Conservation (phyloP, 768 basidiomycete genomes). For the Amanita fuliginea region DNA sequence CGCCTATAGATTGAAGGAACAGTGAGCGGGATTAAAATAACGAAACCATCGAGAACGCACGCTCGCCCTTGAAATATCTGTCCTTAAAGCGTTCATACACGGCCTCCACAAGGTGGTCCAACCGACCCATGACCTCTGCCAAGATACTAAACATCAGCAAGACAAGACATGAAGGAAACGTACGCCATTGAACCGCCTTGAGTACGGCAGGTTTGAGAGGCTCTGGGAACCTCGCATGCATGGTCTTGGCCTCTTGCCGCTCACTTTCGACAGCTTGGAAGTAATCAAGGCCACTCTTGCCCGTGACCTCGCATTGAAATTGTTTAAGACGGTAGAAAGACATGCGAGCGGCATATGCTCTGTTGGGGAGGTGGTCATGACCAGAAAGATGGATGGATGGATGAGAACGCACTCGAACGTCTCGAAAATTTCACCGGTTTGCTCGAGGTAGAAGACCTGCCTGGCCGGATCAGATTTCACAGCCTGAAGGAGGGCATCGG, state of each 20-base stretch:
- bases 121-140: slow-evolving; percentile 90
- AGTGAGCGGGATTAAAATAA: slow-evolving; percentile 8
- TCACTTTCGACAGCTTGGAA: slow-evolving; percentile 92
- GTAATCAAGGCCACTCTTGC: slow-evolving; percentile 89
- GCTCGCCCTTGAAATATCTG: slow-evolving; percentile 85
- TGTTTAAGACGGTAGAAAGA: slow-evolving; percentile 90
- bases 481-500: slow-evolving; percentile 55
- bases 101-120: slow-evolving; percentile 91
- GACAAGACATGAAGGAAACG: slow-evolving; percentile 20
- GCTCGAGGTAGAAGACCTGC: slow-evolving; percentile 84
- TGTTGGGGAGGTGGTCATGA: slow-evolving; percentile 14
- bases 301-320: slow-evolving; percentile 96
- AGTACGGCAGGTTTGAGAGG: slow-evolving; percentile 88
- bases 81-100: slow-evolving; percentile 96
- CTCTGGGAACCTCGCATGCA: slow-evolving; percentile 89
- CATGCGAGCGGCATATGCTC: slow-evolving; percentile 83
- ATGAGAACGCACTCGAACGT: slow-evolving; percentile 75
- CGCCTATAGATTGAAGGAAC: slow-evolving; percentile 35
- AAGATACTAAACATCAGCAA: slow-evolving; percentile 9
- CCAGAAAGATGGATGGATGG: slow-evolving; percentile 11
- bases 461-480: slow-evolving; percentile 52
- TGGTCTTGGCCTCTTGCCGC: slow-evolving; percentile 74
- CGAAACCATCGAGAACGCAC: slow-evolving; percentile 35
- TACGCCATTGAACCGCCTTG: slow-evolving; percentile 94
- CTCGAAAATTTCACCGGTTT: slow-evolving; percentile 96